A percentile compares a stretch with the other conserved stretches of the same genome.
Conservation (phyloP, 345 rosid species). For the Acer yangbiense region DNA sequence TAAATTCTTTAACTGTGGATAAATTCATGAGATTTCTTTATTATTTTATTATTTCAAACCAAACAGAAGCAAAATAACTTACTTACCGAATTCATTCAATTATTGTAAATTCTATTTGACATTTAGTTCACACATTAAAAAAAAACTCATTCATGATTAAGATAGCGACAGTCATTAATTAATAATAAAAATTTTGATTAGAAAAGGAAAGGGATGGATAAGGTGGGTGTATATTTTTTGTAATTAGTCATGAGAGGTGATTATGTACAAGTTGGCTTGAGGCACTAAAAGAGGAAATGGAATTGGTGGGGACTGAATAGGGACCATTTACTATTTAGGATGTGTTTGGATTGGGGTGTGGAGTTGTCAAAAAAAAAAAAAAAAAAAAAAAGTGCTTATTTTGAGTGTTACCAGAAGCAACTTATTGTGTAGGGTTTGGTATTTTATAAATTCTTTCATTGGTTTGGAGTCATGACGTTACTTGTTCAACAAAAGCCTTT, state of each 20-base stretch:
- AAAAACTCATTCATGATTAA: neutral
- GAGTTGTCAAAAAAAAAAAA: neutral
- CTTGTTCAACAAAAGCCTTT: neutral
- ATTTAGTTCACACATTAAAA: neutral
- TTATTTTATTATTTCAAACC: neutral
- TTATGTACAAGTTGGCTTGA: slow-evolving; percentile 31
- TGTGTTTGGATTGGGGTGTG: neutral
- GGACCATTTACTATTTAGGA: too few relatives aligned
- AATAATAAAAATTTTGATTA: neutral
- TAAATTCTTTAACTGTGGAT: neutral
- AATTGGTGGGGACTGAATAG: neutral
- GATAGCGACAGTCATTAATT: neutral
- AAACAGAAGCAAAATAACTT: neutral
- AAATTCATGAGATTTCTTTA: too few relatives aligned
- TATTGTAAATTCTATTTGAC: too few relatives aligned
- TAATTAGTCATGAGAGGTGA: slow-evolving; percentile 8
- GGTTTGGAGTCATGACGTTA: neutral
- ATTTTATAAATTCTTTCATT: neutral
- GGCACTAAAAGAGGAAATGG: slow-evolving; percentile 18
- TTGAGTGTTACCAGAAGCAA: slow-evolving; percentile 15
- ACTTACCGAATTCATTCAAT: too few relatives aligned
- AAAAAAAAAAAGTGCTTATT: slow-evolving; percentile 1
- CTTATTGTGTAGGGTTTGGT: neutral
- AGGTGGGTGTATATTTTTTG: too few relatives aligned
- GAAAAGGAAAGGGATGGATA: neutral